Conservation (phyloP, 352 stramenopile genomes). For the Pythium scleroteichum region DNA sequence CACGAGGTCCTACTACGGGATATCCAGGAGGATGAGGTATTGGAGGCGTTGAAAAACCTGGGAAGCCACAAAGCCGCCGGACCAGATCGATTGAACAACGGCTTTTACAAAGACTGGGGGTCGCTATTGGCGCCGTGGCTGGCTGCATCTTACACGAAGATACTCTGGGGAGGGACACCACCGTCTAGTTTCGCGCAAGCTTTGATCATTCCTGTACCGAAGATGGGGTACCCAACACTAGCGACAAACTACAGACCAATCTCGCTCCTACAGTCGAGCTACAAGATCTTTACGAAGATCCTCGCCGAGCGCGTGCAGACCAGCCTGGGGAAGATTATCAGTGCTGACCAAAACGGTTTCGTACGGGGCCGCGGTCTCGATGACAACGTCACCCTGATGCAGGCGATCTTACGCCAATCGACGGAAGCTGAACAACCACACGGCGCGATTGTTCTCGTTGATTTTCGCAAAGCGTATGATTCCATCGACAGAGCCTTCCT, state of each 20-base stretch:
- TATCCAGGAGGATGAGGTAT: background rate
- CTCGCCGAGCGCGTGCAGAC: slow-evolving; percentile 10
- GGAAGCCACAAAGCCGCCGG: slow-evolving; percentile 9
- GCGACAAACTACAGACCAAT: slow-evolving; percentile 29
- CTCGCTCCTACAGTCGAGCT: slow-evolving; percentile 6
- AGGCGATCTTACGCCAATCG: background rate
- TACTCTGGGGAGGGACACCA: background rate
- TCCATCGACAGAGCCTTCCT: too few relatives aligned
- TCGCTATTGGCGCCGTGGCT: background rate
- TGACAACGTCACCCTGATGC: slow-evolving; percentile 5
- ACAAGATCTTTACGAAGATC: slow-evolving; percentile 28
- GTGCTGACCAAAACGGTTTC: slow-evolving; percentile 26
- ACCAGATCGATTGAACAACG: slow-evolving; percentile 8
- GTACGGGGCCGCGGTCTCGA: slow-evolving; percentile 6
- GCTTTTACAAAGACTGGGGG: slow-evolving; percentile 17
- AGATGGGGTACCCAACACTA: slow-evolving; percentile 22
- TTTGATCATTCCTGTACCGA: slow-evolving; percentile 22
- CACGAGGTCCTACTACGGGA: background rate
- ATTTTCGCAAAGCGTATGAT: too few relatives aligned
- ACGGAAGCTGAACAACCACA: too few relatives aligned
- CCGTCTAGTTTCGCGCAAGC: slow-evolving; percentile 5
- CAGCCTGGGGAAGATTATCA: slow-evolving; percentile 5
- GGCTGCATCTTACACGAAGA: background rate
- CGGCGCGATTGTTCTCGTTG: too few relatives aligned
- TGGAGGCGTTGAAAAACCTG: background rate